Conservation (phyloP, 2,329 filamentous ascomycete genomes). For the Ophiostoma himal-ulmi region DNA sequence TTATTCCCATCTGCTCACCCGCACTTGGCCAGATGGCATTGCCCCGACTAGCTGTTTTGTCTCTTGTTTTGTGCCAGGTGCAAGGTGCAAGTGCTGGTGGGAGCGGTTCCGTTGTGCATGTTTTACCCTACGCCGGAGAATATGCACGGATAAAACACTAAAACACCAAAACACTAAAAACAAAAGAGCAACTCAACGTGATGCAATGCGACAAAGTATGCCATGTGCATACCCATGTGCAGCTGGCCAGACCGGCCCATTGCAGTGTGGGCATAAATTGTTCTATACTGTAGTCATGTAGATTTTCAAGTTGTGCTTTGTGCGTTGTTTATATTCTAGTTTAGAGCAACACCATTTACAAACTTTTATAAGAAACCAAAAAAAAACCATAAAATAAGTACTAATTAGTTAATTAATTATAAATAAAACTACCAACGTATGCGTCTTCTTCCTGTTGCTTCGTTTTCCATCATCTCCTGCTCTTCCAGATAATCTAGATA, state of each 20-base stretch:
- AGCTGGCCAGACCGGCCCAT: background rate
- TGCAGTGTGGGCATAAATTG: background rate
- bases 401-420: too few relatives aligned
- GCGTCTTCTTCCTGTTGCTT: background rate
- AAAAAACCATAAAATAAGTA: too few relatives aligned
- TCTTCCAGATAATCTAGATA: too few relatives aligned
- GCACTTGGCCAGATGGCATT: background rate
- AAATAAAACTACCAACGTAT: too few relatives aligned
- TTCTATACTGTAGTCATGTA: background rate
- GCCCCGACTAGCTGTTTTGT: slow-evolving; percentile 1
- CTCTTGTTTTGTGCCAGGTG: slow-evolving; percentile 3
- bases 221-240: slow-evolving; percentile 1
- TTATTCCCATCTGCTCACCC: background rate
- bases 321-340: too few relatives aligned
- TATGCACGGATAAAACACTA: background rate
- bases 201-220: background rate
- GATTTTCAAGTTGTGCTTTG: background rate
- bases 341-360: too few relatives aligned
- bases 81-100: background rate
- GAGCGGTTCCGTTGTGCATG: background rate
- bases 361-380: too few relatives aligned
- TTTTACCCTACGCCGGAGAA: background rate
- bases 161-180: background rate
- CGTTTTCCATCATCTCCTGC: background rate
- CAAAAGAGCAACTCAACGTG: background rate